Evolutionary conservation across 1,284 basidiomycete species (phyloP).

Genomic region (Pseudozyma thailandica): DNA sequence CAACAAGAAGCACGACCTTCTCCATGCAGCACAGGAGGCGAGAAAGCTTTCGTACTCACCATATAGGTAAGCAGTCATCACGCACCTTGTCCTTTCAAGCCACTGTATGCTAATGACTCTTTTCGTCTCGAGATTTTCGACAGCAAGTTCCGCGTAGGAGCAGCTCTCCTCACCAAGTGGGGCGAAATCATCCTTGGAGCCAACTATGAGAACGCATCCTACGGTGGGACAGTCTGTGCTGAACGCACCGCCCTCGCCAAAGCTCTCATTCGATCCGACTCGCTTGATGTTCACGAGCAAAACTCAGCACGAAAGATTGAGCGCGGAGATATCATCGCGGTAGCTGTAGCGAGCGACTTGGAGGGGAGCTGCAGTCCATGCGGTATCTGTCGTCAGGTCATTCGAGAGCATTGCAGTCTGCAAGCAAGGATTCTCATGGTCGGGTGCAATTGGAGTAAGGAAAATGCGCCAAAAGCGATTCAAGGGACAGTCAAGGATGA

Average conservation of each 20-base stretch:
- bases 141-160: conserved; percentile 89
- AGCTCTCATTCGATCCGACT: conserved; percentile 34
- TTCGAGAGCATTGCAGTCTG: conserved; percentile 82
- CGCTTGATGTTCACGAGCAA: conserved; percentile 26
- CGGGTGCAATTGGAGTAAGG: conserved; percentile 74
- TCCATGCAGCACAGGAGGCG: conserved; percentile 56
- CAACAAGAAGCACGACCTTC: conserved; percentile 48
- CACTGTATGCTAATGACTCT: no score
- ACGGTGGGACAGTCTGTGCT: conserved; percentile 73
- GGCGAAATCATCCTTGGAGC: conserved; percentile 82
- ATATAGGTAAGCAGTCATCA: conserved; percentile 62
- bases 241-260: conserved; percentile 63
- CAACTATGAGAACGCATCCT: conserved; percentile 91
- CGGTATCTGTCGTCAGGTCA: conserved; percentile 89
- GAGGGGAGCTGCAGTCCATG: conserved; percentile 71
- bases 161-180: conserved; percentile 78
- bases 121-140: no score
- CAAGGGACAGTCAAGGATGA: conserved; percentile 19
- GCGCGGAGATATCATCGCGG: conserved; percentile 53
- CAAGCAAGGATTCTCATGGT: conserved; percentile 82
- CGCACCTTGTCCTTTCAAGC: no score
- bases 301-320: conserved; percentile 39
- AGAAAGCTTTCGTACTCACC: conserved; percentile 61
- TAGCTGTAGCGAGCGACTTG: conserved; percentile 56
- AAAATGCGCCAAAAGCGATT: conserved; percentile 4